phyloP scores from a whole-genome alignment of 306 rosid genomes.

The Quercus rubra region DNA sequence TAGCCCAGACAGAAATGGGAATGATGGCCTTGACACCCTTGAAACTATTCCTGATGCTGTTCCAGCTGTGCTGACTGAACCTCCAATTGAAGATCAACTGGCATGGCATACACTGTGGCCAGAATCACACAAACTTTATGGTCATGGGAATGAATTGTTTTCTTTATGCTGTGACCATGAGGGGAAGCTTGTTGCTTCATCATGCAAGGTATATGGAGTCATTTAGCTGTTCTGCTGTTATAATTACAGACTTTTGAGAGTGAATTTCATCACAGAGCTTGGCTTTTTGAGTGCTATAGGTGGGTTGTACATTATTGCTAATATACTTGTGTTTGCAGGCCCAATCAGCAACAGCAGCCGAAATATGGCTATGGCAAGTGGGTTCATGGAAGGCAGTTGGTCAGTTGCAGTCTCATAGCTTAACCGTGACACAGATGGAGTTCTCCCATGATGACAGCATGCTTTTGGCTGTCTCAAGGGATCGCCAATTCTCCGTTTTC shows the following conservation, averaged over 20 bases:
- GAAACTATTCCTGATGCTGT: constrained; percentile 90
- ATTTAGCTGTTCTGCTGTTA: constrained; percentile 6
- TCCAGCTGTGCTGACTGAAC: constrained; percentile 77
- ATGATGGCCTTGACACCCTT: constrained; percentile 67
- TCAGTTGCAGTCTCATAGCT: constrained; percentile 77
- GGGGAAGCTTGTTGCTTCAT: constrained; percentile 88
- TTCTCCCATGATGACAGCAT: constrained; percentile 72
- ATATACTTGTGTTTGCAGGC: constrained; percentile 47
- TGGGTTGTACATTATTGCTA: not conserved
- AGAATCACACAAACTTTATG: constrained; percentile 95
- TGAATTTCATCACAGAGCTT: not conserved
- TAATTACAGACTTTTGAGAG: not conserved
- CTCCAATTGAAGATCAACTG: constrained; percentile 97
- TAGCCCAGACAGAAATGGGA: constrained; percentile 42
- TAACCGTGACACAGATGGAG: constrained; percentile 91
- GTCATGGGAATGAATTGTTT: constrained; percentile 95
- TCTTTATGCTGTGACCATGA: constrained; percentile 80
- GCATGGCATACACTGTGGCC: constrained; percentile 99
- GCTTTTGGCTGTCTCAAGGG: constrained; percentile 90
- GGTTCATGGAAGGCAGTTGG: constrained; percentile 92
- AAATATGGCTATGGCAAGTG: constrained; percentile 94
- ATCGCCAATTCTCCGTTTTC: constrained; percentile 86
- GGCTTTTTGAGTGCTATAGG: constrained; percentile 4
- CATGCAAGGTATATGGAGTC: constrained; percentile 77
- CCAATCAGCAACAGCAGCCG: constrained; percentile 76